Conservation (phyloP, 306 rosid genomes). For the Clitoria ternatea region DNA sequence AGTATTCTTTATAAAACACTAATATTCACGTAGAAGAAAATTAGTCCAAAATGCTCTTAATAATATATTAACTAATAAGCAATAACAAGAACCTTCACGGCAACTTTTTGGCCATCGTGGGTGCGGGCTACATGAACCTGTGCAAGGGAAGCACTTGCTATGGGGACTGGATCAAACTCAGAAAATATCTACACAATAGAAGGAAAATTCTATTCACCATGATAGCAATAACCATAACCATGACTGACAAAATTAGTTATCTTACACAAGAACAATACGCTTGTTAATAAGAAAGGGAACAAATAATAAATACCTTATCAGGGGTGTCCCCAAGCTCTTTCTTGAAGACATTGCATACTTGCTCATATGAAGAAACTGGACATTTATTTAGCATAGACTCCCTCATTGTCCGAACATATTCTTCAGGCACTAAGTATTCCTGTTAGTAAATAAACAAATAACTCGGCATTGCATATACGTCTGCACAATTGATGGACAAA, state of each 20-base stretch:
- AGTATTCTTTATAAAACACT: constrained; percentile 23
- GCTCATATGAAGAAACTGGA: constrained; percentile 91
- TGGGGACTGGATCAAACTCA: constrained; percentile 79
- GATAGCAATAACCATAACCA: background rate
- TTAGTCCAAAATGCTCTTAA: constrained; percentile 10
- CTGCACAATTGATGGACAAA: background rate
- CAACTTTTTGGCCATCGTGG: constrained; percentile 88
- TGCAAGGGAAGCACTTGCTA: constrained; percentile 98
- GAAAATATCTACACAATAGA: constrained; percentile 63
- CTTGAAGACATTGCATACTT: constrained; percentile 72
- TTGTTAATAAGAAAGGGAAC: background rate
- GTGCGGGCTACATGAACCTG: constrained; percentile 89
- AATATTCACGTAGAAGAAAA: constrained; percentile 21
- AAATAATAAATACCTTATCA: constrained; percentile 55
- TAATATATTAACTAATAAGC: constrained; percentile 10
- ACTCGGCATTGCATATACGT: background rate
- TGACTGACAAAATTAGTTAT: background rate
- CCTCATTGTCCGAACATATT: constrained; percentile 84
- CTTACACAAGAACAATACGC: constrained; percentile 3
- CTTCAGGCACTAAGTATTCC: constrained; percentile 90
- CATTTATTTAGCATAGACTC: constrained; percentile 90
- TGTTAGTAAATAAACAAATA: constrained; percentile 29
- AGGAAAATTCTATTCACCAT: constrained; percentile 27
- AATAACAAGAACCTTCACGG: constrained; percentile 76
- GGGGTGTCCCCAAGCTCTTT: constrained; percentile 86